Base-by-base conservation (phyloP, 257 asterid species). In the Penstemon newberryi region DNA sequence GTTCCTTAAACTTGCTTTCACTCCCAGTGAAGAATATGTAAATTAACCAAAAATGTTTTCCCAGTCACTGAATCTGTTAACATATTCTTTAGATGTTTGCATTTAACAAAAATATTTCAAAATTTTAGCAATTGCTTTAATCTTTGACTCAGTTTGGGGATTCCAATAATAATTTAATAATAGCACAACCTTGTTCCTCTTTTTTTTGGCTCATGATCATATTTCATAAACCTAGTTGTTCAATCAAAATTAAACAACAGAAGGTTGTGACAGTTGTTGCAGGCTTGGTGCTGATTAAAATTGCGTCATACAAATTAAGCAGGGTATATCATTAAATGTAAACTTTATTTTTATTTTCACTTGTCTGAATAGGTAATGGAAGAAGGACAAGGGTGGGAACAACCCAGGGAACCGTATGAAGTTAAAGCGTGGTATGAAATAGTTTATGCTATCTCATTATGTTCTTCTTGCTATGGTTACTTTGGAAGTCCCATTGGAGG, bases 301-400 rank as follows among this genome's bases (percentile, higher is more conserved):
- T 12, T 7, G 45, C 40, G 54, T 8, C 36, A 45, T 42, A 37
- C 47, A 38, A 65, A 41, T 37, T 33, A 43, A 5, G 36, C 9
- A 8, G 71, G 54, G 39, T 9, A 40, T 13, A 37, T 68, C 6
- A 42, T 39, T 45, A 38, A 68, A 71, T 33, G 8, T 36, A n/a
- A 36, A n/a, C 9, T 19, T 60, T 47, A n/a, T 66, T 66, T 63
- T 68, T 61, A 44, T 54, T 76, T 70, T 72, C 67, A 62, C 75
- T 70, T 77, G 56, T 66, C 71, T 58, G 11, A 71, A 65, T 82
- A 93, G 97, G 97, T 94, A 13, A 76, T 73, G 63, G 84, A 82
- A 75, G 96, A 94, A 65, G 97, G 96, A 56, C 91, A 86, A 63
- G 93, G 96, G 61, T 94, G 99, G 99, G 99, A 94, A 82, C 86